Base-by-base conservation (phyloP, 2,329 filamentous ascomycete genomes). In the Pestalotiopsis sp. region DNA sequence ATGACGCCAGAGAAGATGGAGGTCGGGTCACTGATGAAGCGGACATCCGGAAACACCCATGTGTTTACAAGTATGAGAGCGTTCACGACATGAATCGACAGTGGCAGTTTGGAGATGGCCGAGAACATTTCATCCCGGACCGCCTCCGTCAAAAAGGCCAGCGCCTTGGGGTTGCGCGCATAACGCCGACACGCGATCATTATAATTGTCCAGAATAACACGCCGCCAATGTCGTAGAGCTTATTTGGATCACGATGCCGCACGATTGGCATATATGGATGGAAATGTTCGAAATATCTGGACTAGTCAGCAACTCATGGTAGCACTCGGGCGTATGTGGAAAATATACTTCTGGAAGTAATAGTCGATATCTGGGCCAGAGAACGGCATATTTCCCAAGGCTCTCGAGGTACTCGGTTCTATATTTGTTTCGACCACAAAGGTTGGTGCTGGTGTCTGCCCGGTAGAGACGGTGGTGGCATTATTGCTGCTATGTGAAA, bases 201-300 rank as follows among this genome's bases (percentile, higher is more conserved):
- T 56, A 88, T 78, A 66, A 88, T 80, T n/a, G 82, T 78, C 86
- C 86, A 88, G 72, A 88, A 88, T 6, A 88, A 80, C 9, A 85
- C 78, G 1, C 81, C 80, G 2, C 81, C 81, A 1, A 82, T 73
- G 10, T 83, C 80, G 70, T 85, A 88, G 70, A 82, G 83, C 65
- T 81, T 79, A 67, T 88, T 84, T 4, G 86, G 85, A 67, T 86
- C 83, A 22, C 79, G 80, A 6, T 79, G 78, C 20, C 84, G 80
- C 13, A 88, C 73, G 13, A 88, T 79, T 17, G 86, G 86, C 60
- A 88, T 80, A 70, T 85, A 85, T 2, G 81, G 81, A 67, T 88
- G 85, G 62, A 83, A 88, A 67, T 79, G 80, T 68, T 85, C 81
- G 68, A 88, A 82, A 71, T 84, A 88, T 67, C 83, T 86, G 40